Conservation (phyloP, 345 rosid genomes). For the Brassica incana region DNA sequence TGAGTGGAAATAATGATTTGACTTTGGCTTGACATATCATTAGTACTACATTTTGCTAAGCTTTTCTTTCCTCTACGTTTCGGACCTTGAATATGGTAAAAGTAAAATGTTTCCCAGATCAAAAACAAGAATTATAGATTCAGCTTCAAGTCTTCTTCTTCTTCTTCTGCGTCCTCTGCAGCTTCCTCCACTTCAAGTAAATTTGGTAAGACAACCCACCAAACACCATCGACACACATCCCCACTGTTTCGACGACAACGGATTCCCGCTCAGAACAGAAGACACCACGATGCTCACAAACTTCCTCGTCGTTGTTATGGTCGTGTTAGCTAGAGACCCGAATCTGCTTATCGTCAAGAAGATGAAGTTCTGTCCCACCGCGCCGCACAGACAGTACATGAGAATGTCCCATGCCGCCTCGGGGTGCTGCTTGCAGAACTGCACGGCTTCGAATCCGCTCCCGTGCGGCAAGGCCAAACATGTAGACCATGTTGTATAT, state of each 20-base stretch:
- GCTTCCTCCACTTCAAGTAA: slow-evolving; percentile 86
- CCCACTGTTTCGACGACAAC: slow-evolving; percentile 86
- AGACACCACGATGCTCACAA: slow-evolving; percentile 92
- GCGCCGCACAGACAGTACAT: slow-evolving; percentile 92
- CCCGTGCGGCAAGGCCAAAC: slow-evolving; percentile 78
- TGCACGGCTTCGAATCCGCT: slow-evolving; percentile 75
- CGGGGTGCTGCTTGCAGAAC: slow-evolving; percentile 90
- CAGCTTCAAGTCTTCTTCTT: slow-evolving; percentile 62
- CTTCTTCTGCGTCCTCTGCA: slow-evolving; percentile 81
- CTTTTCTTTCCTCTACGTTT: slow-evolving; percentile 23
- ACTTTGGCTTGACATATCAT: slow-evolving; percentile 26
- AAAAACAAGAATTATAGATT: slow-evolving; percentile 19
- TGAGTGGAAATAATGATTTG: slow-evolving; percentile 32
- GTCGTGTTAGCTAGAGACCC: slow-evolving; percentile 96
- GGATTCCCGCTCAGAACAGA: slow-evolving; percentile 92
- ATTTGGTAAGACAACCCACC: slow-evolving; percentile 95
- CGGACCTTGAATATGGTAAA: slow-evolving; percentile 11
- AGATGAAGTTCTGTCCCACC: slow-evolving; percentile 95
- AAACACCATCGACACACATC: slow-evolving; percentile 88
- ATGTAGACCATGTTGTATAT: slow-evolving; percentile 86
- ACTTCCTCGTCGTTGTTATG: slow-evolving; percentile 91
- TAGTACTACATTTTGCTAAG: slow-evolving; percentile 31
- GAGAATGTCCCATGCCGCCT: slow-evolving; percentile 88
- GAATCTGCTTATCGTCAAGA: slow-evolving; percentile 86
- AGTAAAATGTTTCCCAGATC: slow-evolving; percentile 7